Percentiles rank a stretch among this genome's conserved stretches.
These are phyloP conservation scores for Ophioceras dolichostomum DNA, from an alignment of 2,329 filamentous ascomycete genomes.

Conservation along the genomic window DNA sequence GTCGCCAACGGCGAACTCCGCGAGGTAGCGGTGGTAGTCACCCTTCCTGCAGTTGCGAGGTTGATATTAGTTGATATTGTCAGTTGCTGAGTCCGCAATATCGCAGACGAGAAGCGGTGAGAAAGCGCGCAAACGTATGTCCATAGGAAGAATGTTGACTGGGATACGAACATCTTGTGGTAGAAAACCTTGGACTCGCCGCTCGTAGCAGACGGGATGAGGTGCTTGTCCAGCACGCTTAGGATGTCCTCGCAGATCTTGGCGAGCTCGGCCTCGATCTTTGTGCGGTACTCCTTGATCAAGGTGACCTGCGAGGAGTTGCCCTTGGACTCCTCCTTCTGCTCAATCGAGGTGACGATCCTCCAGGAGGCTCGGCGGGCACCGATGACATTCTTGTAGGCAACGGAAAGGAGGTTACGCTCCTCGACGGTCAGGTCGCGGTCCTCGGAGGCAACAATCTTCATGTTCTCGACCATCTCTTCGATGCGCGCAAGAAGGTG, in stretches of 20 bases:
- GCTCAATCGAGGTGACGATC: slow-evolving; percentile 97
- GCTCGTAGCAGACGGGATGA: slow-evolving; percentile 87
- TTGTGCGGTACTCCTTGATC: slow-evolving; percentile 97
- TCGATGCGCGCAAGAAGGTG: too few species aligned
- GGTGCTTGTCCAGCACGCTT: slow-evolving; percentile 82
- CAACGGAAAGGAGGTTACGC: slow-evolving; percentile 92
- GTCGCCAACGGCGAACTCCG: slow-evolving; percentile 90
- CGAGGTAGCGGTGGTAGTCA: slow-evolving; percentile 98
- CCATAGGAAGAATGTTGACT: background rate
- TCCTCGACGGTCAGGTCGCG: slow-evolving; percentile 82
- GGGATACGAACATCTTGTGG: slow-evolving; percentile 77
- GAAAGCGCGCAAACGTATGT: background rate
- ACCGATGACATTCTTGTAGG: slow-evolving; percentile 99
- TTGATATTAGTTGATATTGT: too few species aligned
- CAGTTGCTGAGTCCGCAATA: background rate
- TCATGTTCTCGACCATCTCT: slow-evolving; percentile 99
- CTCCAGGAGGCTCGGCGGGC: slow-evolving; percentile 95
- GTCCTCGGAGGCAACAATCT: slow-evolving; percentile 85
- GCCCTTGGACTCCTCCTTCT: slow-evolving; percentile 99
- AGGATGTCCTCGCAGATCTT: slow-evolving; percentile 98
- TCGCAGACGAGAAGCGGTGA: background rate
- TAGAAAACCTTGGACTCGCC: slow-evolving; percentile 99
- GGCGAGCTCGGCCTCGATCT: slow-evolving; percentile 93
- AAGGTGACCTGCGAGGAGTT: slow-evolving; percentile 79
- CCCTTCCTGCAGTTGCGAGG: slow-evolving; percentile 91